A percentile compares a stretch with the other conserved stretches of the same genome.
These are phyloP conservation scores for Rutstroemia sp. DNA, from an alignment of 2,329 filamentous ascomycete genomes.

Conservation along the genomic window DNA sequence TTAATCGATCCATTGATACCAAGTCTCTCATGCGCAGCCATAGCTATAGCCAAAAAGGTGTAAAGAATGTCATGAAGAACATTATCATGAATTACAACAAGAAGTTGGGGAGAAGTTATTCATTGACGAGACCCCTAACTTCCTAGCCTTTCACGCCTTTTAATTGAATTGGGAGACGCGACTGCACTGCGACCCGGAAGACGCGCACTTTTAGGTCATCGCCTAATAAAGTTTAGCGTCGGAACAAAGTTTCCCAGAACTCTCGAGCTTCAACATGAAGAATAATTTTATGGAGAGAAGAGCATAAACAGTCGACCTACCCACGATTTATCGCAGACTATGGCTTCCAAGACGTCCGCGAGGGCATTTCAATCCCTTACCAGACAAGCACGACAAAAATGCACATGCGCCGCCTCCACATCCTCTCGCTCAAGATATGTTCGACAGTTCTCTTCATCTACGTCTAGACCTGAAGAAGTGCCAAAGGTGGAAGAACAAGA, in stretches of 20 bases:
- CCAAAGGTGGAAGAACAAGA: constrained; percentile 28
- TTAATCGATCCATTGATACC: constrained; percentile 18
- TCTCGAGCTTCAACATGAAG: constrained; percentile 7
- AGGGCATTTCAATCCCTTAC: constrained; percentile 33
- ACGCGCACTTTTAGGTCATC: constrained; percentile 5
- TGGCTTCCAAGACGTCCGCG: constrained; percentile 42
- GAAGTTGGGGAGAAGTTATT: background rate
- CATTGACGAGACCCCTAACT: background rate
- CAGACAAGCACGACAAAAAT: constrained; percentile 23
- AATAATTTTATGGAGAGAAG: constrained; percentile 7
- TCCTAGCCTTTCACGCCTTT: background rate
- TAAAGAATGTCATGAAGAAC: constrained; percentile 4
- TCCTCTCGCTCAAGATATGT: constrained; percentile 12
- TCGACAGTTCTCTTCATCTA: constrained; percentile 23
- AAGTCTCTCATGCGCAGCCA: constrained; percentile 24
- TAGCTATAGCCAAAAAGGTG: constrained; percentile 24
- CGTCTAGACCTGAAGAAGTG: constrained; percentile 24
- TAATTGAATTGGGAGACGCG: constrained; percentile 11
- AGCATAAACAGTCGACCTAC: background rate
- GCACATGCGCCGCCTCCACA: constrained; percentile 19
- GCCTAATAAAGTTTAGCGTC: constrained; percentile 9
- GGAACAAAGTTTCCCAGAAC: constrained; percentile 8
- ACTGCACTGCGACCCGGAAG: constrained; percentile 11
- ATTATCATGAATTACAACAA: constrained; percentile 9
- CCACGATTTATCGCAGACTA: constrained; percentile 18